Percentiles rank a stretch among this genome's conserved stretches.
Conservation (phyloP, 2,329 filamentous ascomycete species). For the Aspergillus felis region DNA sequence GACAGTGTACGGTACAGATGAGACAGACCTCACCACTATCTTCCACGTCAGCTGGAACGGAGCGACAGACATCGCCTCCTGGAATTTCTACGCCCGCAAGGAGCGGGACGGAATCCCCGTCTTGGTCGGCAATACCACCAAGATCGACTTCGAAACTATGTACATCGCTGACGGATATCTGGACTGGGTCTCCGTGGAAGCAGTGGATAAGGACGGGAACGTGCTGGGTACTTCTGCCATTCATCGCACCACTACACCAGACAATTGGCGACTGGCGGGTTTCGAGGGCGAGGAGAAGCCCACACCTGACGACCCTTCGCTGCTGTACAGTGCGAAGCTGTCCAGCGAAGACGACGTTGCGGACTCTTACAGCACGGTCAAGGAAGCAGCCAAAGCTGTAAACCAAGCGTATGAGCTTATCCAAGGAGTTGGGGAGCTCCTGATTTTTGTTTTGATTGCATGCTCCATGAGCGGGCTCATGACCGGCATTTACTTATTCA, state of each 20-base stretch:
- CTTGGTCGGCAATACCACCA: constrained; percentile 25
- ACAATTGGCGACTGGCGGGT: constrained; percentile 29
- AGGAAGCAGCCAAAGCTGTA: constrained; percentile 26
- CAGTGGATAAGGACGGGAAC: constrained; percentile 22
- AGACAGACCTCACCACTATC: constrained; percentile 18
- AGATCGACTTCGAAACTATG: constrained; percentile 36
- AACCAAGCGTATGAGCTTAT: constrained; percentile 30
- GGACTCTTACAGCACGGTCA: constrained; percentile 7
- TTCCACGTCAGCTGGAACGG: constrained; percentile 46
- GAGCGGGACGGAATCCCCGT: constrained; percentile 19
- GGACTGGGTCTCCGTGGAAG: constrained; percentile 29
- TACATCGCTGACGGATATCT: constrained; percentile 28
- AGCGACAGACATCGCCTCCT: constrained; percentile 45
- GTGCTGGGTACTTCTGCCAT: constrained; percentile 25
- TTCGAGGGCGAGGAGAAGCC: constrained; percentile 22
- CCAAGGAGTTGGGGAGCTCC: constrained; percentile 24
- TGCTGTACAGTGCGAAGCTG: constrained; percentile 14
- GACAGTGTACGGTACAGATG: constrained; percentile 27
- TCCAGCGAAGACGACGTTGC: constrained; percentile 12
- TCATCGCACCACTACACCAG: constrained; percentile 21
- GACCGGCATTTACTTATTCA: constrained; percentile 16
- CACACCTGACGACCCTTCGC: constrained; percentile 24
- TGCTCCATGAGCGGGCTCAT: constrained; percentile 22
- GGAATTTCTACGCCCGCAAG: constrained; percentile 29
- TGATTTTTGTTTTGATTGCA: constrained; percentile 26